phyloP scores from a whole-genome alignment of 1,284 basidiomycete genomes.

The Athelia psychrophila region DNA sequence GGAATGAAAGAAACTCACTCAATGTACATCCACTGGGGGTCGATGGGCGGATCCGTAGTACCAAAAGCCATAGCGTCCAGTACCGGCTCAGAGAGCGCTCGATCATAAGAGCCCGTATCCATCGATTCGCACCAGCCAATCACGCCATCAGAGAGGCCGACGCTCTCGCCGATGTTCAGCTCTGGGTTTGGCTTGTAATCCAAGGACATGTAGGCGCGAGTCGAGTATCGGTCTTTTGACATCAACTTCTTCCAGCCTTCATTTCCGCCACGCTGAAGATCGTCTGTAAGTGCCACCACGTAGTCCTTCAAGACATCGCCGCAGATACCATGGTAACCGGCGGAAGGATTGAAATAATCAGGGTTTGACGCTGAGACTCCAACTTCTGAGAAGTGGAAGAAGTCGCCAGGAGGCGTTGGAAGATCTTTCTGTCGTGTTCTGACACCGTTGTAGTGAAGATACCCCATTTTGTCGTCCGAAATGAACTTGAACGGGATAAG shows the following conservation, averaged over 20 bases:
- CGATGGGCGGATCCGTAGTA: neutral
- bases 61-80: slow-evolving; percentile 1
- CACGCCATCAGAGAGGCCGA: slow-evolving; percentile 21
- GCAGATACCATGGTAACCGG: slow-evolving; percentile 7
- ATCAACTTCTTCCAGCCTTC: slow-evolving; percentile 23
- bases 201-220: slow-evolving; percentile 16
- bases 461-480: neutral
- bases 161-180: slow-evolving; percentile 3
- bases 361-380: neutral
- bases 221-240: slow-evolving; percentile 21
- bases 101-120: no score
- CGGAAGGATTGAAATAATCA: slow-evolving; percentile 5
- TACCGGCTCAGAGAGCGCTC: slow-evolving; percentile 19
- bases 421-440: neutral
- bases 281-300: slow-evolving; percentile 7
- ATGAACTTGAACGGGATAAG: neutral
- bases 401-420: neutral
- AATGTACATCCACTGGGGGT: neutral
- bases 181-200: neutral
- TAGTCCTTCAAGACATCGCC: slow-evolving; percentile 4
- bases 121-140: slow-evolving; percentile 19
- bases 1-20: slow-evolving; percentile 11
- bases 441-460: slow-evolving; percentile 1
- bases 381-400: neutral
- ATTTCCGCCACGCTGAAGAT: slow-evolving; percentile 6